Evolutionary conservation across 1,284 basidiomycete species (phyloP).

Genomic region (Ustilago hordei): DNA sequence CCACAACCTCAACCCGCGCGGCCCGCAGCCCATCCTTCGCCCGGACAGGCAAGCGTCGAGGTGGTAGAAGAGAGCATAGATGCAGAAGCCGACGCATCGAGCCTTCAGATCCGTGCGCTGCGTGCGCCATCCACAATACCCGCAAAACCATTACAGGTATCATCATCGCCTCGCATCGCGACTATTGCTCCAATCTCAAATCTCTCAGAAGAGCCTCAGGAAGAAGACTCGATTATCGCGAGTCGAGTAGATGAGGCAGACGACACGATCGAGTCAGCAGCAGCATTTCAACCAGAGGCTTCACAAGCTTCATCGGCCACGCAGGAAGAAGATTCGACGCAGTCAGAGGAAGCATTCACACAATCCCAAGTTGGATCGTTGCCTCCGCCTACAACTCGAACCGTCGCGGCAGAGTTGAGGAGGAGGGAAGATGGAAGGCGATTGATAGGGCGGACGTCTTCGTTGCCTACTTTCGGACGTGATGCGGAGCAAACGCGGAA

Average conservation of each 20-base stretch:
- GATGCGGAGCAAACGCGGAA: neutral
- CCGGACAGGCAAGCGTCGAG: neutral
- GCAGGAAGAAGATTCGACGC: constrained; percentile 45
- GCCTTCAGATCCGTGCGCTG: constrained; percentile 23
- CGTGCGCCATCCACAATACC: neutral
- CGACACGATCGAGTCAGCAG: constrained; percentile 24
- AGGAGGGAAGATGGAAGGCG: neutral
- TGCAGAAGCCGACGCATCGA: constrained; percentile 25
- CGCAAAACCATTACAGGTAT: neutral
- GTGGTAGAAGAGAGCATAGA: neutral
- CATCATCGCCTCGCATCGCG: neutral
- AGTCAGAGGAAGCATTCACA: constrained; percentile 22
- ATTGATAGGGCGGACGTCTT: constrained; percentile 13
- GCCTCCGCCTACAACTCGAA: neutral
- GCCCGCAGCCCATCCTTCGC: no score
- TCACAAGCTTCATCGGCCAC: constrained; percentile 37
- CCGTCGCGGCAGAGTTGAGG: neutral
- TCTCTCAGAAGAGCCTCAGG: neutral
- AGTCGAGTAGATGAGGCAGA: constrained; percentile 12
- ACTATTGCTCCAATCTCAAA: neutral
- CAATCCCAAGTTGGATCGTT: constrained; percentile 8
- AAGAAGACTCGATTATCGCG: constrained; percentile 22
- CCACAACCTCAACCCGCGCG: neutral
- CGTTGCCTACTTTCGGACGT: constrained; percentile 11
- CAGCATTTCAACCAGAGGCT: neutral